Evolutionary conservation across 345 rosid species (phyloP).

Genomic region (Ricinus communis): DNA sequence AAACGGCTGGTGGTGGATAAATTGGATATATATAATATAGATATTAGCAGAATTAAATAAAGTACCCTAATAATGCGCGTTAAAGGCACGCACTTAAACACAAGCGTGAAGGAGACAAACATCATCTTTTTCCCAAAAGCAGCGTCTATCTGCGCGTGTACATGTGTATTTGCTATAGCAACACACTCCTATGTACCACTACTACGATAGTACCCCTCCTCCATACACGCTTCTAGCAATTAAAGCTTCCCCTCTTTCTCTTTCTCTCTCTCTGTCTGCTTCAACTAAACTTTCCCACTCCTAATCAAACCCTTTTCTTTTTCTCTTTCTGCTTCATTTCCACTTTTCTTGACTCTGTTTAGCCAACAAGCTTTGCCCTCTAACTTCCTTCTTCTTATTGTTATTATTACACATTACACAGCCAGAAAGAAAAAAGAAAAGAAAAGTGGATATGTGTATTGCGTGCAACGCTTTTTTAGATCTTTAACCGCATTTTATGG

Average conservation of each 20-base stretch:
- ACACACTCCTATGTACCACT: constrained; percentile 13
- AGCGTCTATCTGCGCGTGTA: no score
- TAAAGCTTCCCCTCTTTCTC: constrained; percentile 17
- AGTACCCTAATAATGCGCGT: no score
- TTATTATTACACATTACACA: neutral
- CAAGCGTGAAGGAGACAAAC: constrained; percentile 31
- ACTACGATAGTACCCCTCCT: no score
- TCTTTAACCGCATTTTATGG: constrained; percentile 64
- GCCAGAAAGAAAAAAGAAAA: neutral
- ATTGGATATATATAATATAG: no score
- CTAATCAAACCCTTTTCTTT: neutral
- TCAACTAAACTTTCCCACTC: neutral
- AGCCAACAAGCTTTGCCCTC: no score
- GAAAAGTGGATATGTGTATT: neutral
- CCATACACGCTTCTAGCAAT: constrained; percentile 16
- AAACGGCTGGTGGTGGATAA: no score
- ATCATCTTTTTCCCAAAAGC: constrained; percentile 23
- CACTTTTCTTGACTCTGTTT: neutral
- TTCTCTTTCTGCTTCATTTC: neutral
- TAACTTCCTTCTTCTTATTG: no score
- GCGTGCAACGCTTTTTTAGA: constrained; percentile 20
- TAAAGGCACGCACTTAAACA: constrained; percentile 5
- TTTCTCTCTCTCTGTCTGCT: no score
- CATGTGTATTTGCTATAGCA: constrained; percentile 20
- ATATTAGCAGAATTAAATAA: no score